phyloP scores from a whole-genome alignment of 352 stramenopile species.

The Globisporangium alternatum region DNA sequence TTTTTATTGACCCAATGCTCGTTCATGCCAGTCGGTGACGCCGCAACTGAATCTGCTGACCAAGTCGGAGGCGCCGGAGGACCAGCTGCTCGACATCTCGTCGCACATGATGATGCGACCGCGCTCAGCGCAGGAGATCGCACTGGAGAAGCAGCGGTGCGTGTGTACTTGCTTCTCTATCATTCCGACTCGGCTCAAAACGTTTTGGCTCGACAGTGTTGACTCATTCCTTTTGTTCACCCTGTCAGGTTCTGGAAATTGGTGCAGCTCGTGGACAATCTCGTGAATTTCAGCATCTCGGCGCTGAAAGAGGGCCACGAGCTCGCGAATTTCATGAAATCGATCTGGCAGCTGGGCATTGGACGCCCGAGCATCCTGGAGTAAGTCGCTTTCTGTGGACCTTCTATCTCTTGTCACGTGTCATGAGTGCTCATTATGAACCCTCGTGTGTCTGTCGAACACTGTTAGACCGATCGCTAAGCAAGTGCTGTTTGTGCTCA shows the following conservation, averaged over 20 bases:
- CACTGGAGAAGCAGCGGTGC: constrained; percentile 47
- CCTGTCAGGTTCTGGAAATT: constrained; percentile 59
- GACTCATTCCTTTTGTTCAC: background rate
- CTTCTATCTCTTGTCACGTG: background rate
- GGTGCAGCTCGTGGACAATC: constrained; percentile 54
- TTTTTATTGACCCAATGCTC: background rate
- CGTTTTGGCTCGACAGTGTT: background rate
- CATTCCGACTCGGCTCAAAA: background rate
- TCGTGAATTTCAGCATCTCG: constrained; percentile 67
- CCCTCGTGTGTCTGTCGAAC: background rate
- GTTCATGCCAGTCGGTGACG: constrained; percentile 7
- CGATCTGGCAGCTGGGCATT: constrained; percentile 54
- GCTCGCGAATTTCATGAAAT: constrained; percentile 40
- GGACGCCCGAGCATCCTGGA: constrained; percentile 52
- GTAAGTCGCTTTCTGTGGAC: constrained; percentile 25
- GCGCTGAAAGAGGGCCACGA: constrained; percentile 40
- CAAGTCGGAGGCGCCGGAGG: constrained; percentile 66
- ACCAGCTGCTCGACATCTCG: constrained; percentile 50
- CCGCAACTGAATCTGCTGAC: constrained; percentile 18
- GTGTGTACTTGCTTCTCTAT: background rate
- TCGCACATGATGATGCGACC: constrained; percentile 35
- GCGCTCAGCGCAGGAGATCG: constrained; percentile 27
- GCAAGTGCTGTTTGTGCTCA: constrained; percentile 39
- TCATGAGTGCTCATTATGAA: background rate
- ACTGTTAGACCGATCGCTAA: constrained; percentile 39